These are phyloP conservation scores for Puccinellia tenuiflora DNA, from an alignment of 176 grass and related monocot species.

Conservation along the genomic window DNA sequence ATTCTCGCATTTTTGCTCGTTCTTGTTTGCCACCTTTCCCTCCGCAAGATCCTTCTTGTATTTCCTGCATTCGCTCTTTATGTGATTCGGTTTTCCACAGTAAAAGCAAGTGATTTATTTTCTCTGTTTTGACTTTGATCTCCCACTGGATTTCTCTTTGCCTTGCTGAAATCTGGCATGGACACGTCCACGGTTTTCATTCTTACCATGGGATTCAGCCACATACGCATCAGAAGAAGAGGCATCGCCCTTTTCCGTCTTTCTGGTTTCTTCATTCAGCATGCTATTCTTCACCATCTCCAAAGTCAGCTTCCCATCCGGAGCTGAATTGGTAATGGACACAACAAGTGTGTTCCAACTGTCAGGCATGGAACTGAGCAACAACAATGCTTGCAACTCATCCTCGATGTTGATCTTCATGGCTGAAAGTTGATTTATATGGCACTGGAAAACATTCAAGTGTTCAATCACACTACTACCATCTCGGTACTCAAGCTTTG, in stretches of 20 bases:
- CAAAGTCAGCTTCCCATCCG: not conserved
- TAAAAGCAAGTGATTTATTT: no score
- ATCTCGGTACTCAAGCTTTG: no score
- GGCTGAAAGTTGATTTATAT: not conserved
- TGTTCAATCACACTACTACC: no score
- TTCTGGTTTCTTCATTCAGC: not conserved
- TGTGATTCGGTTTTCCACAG: no score
- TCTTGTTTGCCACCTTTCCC: no score
- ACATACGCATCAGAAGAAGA: no score
- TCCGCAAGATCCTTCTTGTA: no score
- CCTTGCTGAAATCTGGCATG: not conserved
- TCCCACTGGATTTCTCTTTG: not conserved
- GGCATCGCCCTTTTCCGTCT: not conserved
- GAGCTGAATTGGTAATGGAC: not conserved
- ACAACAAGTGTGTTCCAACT: slow-evolving; percentile 9
- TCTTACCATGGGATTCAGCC: not conserved
- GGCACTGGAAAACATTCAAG: not conserved
- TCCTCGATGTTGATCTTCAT: no score
- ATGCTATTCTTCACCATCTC: not conserved
- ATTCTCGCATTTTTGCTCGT: no score
- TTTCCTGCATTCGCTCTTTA: no score
- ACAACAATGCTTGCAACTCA: not conserved
- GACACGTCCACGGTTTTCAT: not conserved
- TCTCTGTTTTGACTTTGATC: no score
- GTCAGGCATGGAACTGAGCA: not conserved